Base-by-base conservation (phyloP, 768 basidiomycete genomes). In the Suillus placidus region DNA sequence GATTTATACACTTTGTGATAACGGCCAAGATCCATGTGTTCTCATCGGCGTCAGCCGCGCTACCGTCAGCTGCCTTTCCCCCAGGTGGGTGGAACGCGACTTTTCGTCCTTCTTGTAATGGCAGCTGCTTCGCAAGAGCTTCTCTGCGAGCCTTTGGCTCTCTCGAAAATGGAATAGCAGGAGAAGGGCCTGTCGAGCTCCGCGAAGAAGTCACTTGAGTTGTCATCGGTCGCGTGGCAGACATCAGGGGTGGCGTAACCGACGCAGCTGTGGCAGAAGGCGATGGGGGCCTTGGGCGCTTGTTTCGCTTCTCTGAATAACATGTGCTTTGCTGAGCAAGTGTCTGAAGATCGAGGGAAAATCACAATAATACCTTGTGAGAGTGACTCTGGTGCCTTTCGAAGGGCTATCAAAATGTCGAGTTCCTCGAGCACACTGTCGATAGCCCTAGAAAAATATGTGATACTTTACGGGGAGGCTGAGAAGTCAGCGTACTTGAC, bases 1-100 rank as follows among this genome's bases (percentile, higher is more conserved):
- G 84, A 62, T 87, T 87, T 51, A 92, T 83, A 72, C 86, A 90
- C 68, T 82, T 87, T 10, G 85, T 89, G 45, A 93, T 85, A 8
- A 90, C 84, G 7, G 93, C 93, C 67, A 94, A 77, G 62, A 95
- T 95, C 93, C 93, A 95, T 6, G 82, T 79, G 49, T 74, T 86
- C 68, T 78, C 83, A 18, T 83, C 82, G 3, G 71, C 77, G 43
- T 82, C 86, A 40, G 83, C 84, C 68, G 81, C 80, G 54, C 88
- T 88, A 16, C 84, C 80, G 54, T 76, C 71, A 4, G 76, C 74
- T 45, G 80, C 80, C 73, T 89, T 88, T 49, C 83, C 86, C 6
- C 82, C 76, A 40, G 88, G 87, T 6, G 88, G 88, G 75, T 90
- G 90, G 71, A 93, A 94, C 1, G 91, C 93, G 13, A 95, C 92